Evolutionary conservation across 2,329 filamentous ascomycete genomes (phyloP).

Genomic region (Mycosphaerella sp.): DNA sequence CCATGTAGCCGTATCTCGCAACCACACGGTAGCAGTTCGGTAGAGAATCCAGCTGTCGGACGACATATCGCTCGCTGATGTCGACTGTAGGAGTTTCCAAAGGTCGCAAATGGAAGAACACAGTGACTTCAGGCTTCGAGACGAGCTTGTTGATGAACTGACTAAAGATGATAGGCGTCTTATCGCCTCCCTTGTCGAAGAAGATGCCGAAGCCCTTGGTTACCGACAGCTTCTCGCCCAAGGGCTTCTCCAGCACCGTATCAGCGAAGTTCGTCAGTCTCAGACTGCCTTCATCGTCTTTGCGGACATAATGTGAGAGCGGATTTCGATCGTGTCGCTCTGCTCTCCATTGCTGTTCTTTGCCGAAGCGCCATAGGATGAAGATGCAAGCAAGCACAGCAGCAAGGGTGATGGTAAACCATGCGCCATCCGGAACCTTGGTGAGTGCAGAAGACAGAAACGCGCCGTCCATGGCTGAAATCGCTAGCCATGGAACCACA

Average conservation of each 20-base stretch:
- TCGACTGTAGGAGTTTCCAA: conserved; percentile 22
- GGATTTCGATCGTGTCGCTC: conserved; percentile 57
- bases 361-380: conserved; percentile 70
- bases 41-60: not conserved
- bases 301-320: conserved; percentile 42
- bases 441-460: conserved; percentile 63
- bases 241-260: conserved; percentile 16
- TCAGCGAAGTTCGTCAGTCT: conserved; percentile 1
- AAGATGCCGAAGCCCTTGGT: conserved; percentile 59
- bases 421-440: conserved; percentile 69
- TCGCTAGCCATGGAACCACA: conserved; percentile 54
- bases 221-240: conserved; percentile 38
- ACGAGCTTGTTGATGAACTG: conserved; percentile 26
- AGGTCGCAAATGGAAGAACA: conserved; percentile 26
- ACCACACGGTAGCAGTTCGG: conserved; percentile 24
- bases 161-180: conserved; percentile 22
- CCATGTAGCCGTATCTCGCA: conserved; percentile 24
- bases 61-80: conserved; percentile 18
- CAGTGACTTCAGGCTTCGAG: conserved; percentile 22
- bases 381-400: conserved; percentile 58
- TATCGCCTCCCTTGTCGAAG: conserved; percentile 66
- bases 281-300: conserved; percentile 29
- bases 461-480: conserved; percentile 59
- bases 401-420: conserved; percentile 66
- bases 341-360: conserved; percentile 68